A percentile compares a stretch with the other conserved stretches of the same genome.
phyloP scores from a whole-genome alignment of 176 grass and related monocot species.

The Pontederia crassipes region DNA sequence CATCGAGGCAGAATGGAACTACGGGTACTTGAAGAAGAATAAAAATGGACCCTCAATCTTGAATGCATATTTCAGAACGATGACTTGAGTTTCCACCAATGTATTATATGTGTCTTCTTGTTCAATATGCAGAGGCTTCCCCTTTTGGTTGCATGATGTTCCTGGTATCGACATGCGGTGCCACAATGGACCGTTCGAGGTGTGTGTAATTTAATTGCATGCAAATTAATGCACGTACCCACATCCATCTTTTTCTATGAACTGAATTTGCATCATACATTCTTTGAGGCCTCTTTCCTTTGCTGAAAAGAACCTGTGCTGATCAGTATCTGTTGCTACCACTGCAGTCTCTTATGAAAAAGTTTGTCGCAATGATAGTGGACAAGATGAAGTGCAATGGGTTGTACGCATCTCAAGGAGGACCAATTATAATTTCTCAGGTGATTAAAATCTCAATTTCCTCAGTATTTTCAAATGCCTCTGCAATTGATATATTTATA shows the following conservation, averaged over 20 bases:
- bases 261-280: not conserved
- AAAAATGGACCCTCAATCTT: not conserved
- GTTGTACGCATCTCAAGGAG: slow-evolving; percentile 70
- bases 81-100: not conserved
- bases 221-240: not conserved
- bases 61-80: not conserved
- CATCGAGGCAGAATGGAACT: slow-evolving; percentile 81
- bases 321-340: not conserved
- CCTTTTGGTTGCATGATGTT: slow-evolving; percentile 59
- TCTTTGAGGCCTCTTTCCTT: not conserved
- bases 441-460: not conserved
- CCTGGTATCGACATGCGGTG: slow-evolving; percentile 46
- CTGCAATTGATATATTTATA: no score
- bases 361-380: slow-evolving; percentile 59
- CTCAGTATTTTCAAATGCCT: no score
- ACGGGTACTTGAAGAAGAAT: slow-evolving; percentile 34
- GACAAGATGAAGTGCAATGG: slow-evolving; percentile 48
- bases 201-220: slow-evolving; percentile 8
- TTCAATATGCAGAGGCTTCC: slow-evolving; percentile 48
- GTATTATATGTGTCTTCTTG: not conserved
- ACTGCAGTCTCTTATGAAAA: slow-evolving; percentile 61
- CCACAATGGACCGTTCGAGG: slow-evolving; percentile 65
- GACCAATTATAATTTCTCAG: slow-evolving; percentile 83
- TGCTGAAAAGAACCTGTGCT: not conserved
- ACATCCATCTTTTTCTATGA: not conserved